phyloP scores from a whole-genome alignment of 352 stramenopile genomes.

The Phytophthora rubi region DNA sequence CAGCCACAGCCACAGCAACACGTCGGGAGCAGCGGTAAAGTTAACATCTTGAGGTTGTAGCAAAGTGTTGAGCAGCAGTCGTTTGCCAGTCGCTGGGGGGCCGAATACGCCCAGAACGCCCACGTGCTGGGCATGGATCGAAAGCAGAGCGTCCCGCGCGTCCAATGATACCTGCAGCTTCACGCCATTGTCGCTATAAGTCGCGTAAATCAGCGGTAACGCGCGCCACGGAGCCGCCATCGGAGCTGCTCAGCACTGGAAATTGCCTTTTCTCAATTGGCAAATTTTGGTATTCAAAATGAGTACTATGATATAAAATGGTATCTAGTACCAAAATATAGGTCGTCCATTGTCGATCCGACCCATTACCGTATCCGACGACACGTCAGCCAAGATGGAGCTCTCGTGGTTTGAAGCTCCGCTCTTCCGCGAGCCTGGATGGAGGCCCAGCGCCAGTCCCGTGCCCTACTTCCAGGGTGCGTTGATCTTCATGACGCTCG shows the following conservation, averaged over 20 bases:
- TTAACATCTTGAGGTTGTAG: conserved; percentile 37
- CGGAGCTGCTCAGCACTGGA: conserved; percentile 8
- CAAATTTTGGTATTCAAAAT: conserved; percentile 10
- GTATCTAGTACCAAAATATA: too few relatives aligned
- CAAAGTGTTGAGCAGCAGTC: conserved; percentile 55
- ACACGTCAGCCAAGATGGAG: conserved; percentile 6
- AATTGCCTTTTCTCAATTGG: conserved; percentile 24
- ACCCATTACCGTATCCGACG: conserved; percentile 12
- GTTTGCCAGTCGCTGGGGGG: conserved; percentile 44
- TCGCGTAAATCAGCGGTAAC: conserved; percentile 47
- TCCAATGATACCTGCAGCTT: conserved; percentile 26
- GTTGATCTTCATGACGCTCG: conserved; percentile 88
- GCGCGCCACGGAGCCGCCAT: conserved; percentile 41
- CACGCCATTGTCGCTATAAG: not conserved
- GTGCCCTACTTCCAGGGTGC: conserved; percentile 77
- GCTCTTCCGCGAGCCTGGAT: conserved; percentile 65
- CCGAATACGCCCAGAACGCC: conserved; percentile 57
- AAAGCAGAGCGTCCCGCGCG: conserved; percentile 34
- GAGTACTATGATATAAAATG: too few relatives aligned
- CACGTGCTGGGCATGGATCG: conserved; percentile 27
- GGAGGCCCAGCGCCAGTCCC: conserved; percentile 40
- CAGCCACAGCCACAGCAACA: conserved; percentile 63
- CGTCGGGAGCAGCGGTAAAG: conserved; percentile 26
- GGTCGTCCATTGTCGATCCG: not conserved
- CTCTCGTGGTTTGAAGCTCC: conserved; percentile 59